phyloP scores from a whole-genome alignment of 305 asterid species.

The Fraxinus velutina region DNA sequence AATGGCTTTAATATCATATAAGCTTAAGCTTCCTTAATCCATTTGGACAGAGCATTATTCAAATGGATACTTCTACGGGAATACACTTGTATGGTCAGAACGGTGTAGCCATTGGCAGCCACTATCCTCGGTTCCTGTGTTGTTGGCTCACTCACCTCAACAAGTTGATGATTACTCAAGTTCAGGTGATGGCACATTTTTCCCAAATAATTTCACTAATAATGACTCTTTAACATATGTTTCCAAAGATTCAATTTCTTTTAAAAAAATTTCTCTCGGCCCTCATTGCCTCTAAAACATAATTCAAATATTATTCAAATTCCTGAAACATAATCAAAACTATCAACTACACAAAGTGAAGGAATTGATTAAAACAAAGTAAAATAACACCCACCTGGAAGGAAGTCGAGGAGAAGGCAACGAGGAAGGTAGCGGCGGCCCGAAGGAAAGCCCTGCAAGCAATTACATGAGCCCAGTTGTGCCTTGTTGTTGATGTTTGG shows the following conservation, averaged over 20 bases:
- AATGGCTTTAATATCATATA: constrained; percentile 13
- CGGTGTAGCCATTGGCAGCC: constrained; percentile 86
- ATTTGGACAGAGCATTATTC: constrained; percentile 67
- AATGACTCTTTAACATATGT: background rate
- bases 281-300: constrained; percentile 32
- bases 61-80: constrained; percentile 61
- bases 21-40: constrained; percentile 46
- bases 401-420: constrained; percentile 65
- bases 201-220: background rate
- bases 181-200: constrained; percentile 39
- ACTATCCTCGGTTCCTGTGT: constrained; percentile 40
- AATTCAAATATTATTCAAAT: constrained; percentile 7
- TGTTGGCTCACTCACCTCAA: constrained; percentile 27
- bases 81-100: constrained; percentile 75
- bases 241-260: constrained; percentile 11
- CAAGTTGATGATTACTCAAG: constrained; percentile 30
- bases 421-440: constrained; percentile 81
- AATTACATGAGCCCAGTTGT: constrained; percentile 65
- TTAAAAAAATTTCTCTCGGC: constrained; percentile 27
- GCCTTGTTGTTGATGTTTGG: constrained; percentile 13
- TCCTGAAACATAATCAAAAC: background rate
- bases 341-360: background rate
- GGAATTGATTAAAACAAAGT: background rate
- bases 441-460: constrained; percentile 75
- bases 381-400: constrained; percentile 41